These are phyloP conservation scores for Globisporangium barbulae DNA, from an alignment of 352 stramenopile genomes.

Conservation along the genomic window DNA sequence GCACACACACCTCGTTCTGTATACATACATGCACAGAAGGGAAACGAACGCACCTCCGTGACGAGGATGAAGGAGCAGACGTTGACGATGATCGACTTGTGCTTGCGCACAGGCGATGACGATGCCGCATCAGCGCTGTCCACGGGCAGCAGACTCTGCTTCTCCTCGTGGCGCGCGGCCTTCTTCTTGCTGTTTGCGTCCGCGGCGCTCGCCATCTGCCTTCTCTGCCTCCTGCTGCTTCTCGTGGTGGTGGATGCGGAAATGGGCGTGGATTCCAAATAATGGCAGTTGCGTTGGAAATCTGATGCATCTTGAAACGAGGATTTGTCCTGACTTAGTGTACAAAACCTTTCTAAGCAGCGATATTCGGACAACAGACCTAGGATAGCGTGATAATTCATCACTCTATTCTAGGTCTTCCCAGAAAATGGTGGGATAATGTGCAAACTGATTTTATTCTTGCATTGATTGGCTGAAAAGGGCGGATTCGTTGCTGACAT, in stretches of 20 bases:
- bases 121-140: not conserved
- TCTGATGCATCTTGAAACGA: not conserved
- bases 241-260: not conserved
- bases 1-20: not conserved
- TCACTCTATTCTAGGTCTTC: no score
- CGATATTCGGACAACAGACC: not conserved
- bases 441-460: not conserved
- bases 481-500: no score
- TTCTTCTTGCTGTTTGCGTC: not conserved
- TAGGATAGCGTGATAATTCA: not conserved
- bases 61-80: conserved; percentile 89
- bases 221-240: not conserved
- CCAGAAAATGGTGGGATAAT: not conserved
- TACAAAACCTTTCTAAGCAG: not conserved
- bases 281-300: not conserved
- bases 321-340: not conserved
- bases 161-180: conserved; percentile 5
- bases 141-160: conserved; percentile 13
- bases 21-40: not conserved
- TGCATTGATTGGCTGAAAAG: no score
- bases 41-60: conserved; percentile 43
- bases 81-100: conserved; percentile 79
- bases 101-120: conserved; percentile 7
- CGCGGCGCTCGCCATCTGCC: not conserved
- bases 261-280: not conserved